Evolutionary conservation across 805 yeast genomes (phyloP).

Genomic region (Metschnikowia picachoensis): DNA sequence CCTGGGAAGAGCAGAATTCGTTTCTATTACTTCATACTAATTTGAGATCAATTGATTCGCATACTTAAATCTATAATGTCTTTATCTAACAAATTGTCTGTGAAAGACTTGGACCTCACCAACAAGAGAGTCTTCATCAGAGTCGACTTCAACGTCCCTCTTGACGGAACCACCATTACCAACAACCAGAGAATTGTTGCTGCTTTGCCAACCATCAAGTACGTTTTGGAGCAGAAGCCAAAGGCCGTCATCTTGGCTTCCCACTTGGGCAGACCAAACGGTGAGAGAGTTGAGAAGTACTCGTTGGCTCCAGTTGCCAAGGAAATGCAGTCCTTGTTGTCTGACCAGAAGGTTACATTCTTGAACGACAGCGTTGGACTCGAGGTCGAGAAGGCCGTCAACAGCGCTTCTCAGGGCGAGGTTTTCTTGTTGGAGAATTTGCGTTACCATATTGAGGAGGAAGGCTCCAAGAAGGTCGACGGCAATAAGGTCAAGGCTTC

Average conservation of each 20-base stretch:
- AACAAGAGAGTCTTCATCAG: constrained; percentile 98
- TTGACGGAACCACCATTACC: constrained; percentile 95
- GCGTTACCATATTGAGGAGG: constrained; percentile 97
- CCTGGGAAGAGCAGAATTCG: background rate
- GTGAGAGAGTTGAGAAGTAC: constrained; percentile 80
- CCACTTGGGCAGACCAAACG: constrained; percentile 99
- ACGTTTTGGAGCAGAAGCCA: constrained; percentile 88
- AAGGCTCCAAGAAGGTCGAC: constrained; percentile 83
- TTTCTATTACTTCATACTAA: constrained; percentile 1
- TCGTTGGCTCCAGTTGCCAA: constrained; percentile 90
- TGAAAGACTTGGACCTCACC: constrained; percentile 80
- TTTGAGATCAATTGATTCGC: constrained; percentile 10
- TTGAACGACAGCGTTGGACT: constrained; percentile 89
- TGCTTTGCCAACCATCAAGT: constrained; percentile 97
- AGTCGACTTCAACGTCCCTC: constrained; percentile 94
- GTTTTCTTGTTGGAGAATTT: constrained; percentile 93
- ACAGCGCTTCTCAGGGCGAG: constrained; percentile 70
- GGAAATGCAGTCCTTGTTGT: constrained; percentile 77
- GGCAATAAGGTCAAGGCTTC: constrained; percentile 94
- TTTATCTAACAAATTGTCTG: constrained; percentile 87
- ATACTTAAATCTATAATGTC: constrained; percentile 56
- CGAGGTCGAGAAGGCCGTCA: constrained; percentile 79
- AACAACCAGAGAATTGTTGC: constrained; percentile 99
- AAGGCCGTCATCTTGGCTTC: constrained; percentile 91
- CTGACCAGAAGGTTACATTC: constrained; percentile 65